Evolutionary conservation across 805 yeast species (phyloP).

Genomic region (Wickerhamiella dianesei): DNA sequence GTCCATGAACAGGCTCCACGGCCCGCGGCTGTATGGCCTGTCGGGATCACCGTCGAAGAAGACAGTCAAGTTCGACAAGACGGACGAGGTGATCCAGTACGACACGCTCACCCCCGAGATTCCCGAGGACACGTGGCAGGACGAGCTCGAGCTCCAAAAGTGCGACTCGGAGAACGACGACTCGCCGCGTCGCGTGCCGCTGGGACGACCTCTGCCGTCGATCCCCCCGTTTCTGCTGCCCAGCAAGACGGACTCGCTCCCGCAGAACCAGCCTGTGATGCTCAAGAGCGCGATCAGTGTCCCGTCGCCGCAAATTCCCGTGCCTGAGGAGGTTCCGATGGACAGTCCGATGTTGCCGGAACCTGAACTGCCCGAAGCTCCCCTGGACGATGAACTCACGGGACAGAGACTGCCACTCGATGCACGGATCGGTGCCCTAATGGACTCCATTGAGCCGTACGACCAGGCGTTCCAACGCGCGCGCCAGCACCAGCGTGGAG

Average conservation of each 20-base stretch:
- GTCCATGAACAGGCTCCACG: slow-evolving; percentile 17
- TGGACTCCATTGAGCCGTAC: slow-evolving; percentile 13
- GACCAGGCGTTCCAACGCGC: not conserved
- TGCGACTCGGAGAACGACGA: not conserved
- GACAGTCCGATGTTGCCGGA: not conserved
- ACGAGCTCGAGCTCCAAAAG: not conserved
- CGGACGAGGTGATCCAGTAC: slow-evolving; percentile 21
- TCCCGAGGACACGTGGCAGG: slow-evolving; percentile 14
- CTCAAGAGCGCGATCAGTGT: not conserved
- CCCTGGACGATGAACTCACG: not conserved
- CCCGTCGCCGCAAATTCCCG: not conserved
- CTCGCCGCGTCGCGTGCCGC: not conserved
- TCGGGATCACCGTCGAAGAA: slow-evolving; percentile 12
- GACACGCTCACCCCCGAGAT: slow-evolving; percentile 17
- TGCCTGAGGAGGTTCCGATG: not conserved
- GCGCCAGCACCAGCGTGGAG: not conserved
- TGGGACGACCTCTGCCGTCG: not conserved
- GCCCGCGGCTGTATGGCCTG: slow-evolving; percentile 13
- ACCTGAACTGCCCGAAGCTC: not conserved
- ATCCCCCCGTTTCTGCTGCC: slow-evolving; percentile 1
- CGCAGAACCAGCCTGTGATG: not conserved
- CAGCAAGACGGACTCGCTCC: not conserved
- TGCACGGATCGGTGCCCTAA: slow-evolving; percentile 15
- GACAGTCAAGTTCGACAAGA: slow-evolving; percentile 20
- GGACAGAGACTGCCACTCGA: slow-evolving; percentile 9